A percentile compares a stretch with the other conserved stretches of the same genome.
Evolutionary conservation across 2,329 filamentous ascomycete genomes (phyloP).

Genomic region (Cucurbitaria berberidis): DNA sequence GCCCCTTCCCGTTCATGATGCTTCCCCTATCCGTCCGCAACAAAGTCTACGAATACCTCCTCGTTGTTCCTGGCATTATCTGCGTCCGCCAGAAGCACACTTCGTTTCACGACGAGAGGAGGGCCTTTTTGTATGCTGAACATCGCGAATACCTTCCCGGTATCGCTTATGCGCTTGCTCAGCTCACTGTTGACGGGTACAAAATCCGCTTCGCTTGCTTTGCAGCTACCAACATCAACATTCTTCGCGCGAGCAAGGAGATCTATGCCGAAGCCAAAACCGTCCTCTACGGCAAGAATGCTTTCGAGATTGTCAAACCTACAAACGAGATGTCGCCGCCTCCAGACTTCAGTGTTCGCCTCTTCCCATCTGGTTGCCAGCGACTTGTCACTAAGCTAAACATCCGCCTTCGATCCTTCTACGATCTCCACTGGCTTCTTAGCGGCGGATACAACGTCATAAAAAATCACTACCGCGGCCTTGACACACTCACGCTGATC

Average conservation of each 20-base stretch:
- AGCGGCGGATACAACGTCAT: constrained; percentile 23
- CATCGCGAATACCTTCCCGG: constrained; percentile 29
- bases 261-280: constrained; percentile 50
- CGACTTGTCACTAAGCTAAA: constrained; percentile 23
- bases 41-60: constrained; percentile 28
- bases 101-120: constrained; percentile 14
- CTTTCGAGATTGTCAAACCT: constrained; percentile 39
- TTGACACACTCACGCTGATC: constrained; percentile 25
- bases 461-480: constrained; percentile 29
- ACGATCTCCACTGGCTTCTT: constrained; percentile 30
- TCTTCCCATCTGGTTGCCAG: constrained; percentile 29
- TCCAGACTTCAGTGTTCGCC: constrained; percentile 26
- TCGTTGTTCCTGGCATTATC: constrained; percentile 31
- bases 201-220: constrained; percentile 26
- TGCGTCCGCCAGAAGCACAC: constrained; percentile 37
- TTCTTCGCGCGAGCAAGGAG: constrained; percentile 47
- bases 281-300: constrained; percentile 51
- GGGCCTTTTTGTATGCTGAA: constrained; percentile 24
- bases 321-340: constrained; percentile 26
- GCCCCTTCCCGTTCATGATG: constrained; percentile 26
- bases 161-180: constrained; percentile 28
- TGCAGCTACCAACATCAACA: constrained; percentile 22
- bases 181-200: constrained; percentile 17
- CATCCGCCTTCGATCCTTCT: constrained; percentile 29
- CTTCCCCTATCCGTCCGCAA: constrained; percentile 30